Evolutionary conservation across 2,329 filamentous ascomycete genomes (phyloP).

Genomic region (Graphilbum fragrans): DNA sequence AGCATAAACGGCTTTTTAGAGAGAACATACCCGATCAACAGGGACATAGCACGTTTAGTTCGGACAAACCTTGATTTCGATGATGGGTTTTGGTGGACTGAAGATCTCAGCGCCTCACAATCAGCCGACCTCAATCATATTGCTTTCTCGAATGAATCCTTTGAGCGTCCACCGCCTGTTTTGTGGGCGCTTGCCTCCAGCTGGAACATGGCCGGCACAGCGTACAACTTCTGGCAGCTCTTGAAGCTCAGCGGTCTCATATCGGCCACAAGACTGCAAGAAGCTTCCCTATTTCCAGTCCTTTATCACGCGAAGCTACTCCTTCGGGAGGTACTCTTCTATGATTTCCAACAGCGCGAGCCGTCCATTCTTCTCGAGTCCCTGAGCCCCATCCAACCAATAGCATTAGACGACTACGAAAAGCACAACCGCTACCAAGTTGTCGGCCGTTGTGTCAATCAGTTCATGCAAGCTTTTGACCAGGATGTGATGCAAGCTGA

Average conservation of each 20-base stretch:
- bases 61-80: slow-evolving; percentile 37
- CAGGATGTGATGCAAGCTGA: slow-evolving; percentile 24
- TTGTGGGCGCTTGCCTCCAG: slow-evolving; percentile 38
- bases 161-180: slow-evolving; percentile 32
- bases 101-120: slow-evolving; percentile 30
- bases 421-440: slow-evolving; percentile 33
- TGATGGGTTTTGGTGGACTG: slow-evolving; percentile 47
- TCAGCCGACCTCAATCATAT: slow-evolving; percentile 24
- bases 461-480: slow-evolving; percentile 43
- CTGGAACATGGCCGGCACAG: slow-evolving; percentile 34
- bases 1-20: slow-evolving; percentile 41
- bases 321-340: slow-evolving; percentile 41
- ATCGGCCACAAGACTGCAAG: slow-evolving; percentile 33
- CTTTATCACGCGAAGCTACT: slow-evolving; percentile 43
- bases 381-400: slow-evolving; percentile 17
- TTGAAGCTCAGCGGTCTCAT: slow-evolving; percentile 37
- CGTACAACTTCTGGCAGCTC: slow-evolving; percentile 40
- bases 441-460: slow-evolving; percentile 35
- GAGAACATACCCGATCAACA: slow-evolving; percentile 28
- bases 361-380: slow-evolving; percentile 29
- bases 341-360: slow-evolving; percentile 37
- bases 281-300: slow-evolving; percentile 35
- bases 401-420: slow-evolving; percentile 29
- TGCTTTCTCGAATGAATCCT: slow-evolving; percentile 22
- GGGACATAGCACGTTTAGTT: slow-evolving; percentile 27